Base-by-base conservation (phyloP, 345 rosid genomes). In the Camelina neglecta region DNA sequence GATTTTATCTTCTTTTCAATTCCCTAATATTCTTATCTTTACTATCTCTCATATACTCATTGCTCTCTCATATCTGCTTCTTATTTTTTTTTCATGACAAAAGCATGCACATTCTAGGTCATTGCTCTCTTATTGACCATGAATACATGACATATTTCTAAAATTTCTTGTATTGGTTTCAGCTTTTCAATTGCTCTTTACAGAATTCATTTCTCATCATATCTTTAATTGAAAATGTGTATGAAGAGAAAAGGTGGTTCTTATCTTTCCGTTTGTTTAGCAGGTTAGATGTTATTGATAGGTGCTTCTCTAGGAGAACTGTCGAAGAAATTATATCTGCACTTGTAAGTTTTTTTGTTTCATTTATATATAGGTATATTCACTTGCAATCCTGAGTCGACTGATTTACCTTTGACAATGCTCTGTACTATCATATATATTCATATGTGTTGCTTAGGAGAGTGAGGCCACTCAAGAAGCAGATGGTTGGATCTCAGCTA, bases 321-420 rank as follows among this genome's bases (percentile, higher is more conserved):
- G 84, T 87, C 44, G 93, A 94, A 77, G 93, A 86, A n/a, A 94
- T 94, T 71, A 73, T 94, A 79, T 80, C 83, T 80, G 85, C 98
- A 67, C 93, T 88, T 71, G 97, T 92, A 84, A 83, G 97, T 41
- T 29, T 29, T 29, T 4, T 21, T 21, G 23, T 21, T 21, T 15
- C 65, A 61, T 73, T 50, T 11, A 51, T 35, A 29, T 36, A n/a
- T 6, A 29, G 7, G 16, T 57, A 50, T 42, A 11, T n/a, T 44
- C 42, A 49, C 42, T 4, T 42, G 36, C 13, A 29, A 50, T 53
- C 33, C 24, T 54, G 55, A 23, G 68, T 38, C 71, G 13, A 67
- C 15, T 44, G 44, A 26, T 9, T 12, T 66, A 57, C 48, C 60
- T 33, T 55, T 72, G 72, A 42, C 15, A 36, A 57, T 48, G 16